A percentile compares a stretch with the other conserved stretches of the same genome.
Evolutionary conservation across 495 filamentous ascomycete genomes (phyloP).

Genomic region (Tuber calosporum): DNA sequence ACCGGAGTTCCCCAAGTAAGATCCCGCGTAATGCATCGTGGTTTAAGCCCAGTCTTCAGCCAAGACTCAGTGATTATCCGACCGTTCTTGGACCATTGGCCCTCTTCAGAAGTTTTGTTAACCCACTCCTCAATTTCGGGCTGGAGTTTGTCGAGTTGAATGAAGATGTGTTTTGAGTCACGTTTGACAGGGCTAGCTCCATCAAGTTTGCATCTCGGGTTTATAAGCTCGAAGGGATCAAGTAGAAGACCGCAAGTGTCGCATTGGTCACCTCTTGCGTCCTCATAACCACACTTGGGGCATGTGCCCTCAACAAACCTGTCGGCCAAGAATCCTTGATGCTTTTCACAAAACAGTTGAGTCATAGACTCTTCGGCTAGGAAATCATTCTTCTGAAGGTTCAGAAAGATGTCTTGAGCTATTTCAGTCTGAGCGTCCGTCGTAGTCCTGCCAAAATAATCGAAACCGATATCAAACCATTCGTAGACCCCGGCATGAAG

Average conservation of each 20-base stretch:
- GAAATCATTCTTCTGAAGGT: conserved; percentile 71
- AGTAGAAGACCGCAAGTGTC: conserved; percentile 77
- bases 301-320: conserved; percentile 90
- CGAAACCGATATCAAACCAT: conserved; percentile 81
- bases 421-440: conserved; percentile 77
- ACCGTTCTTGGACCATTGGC: conserved; percentile 72
- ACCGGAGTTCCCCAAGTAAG: conserved; percentile 80
- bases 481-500: conserved; percentile 80
- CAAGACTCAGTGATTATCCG: conserved; percentile 64
- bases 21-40: conserved; percentile 84
- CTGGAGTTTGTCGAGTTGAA: conserved; percentile 73
- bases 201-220: conserved; percentile 73
- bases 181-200: conserved; percentile 65
- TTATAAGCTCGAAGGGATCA: conserved; percentile 59
- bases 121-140: conserved; percentile 66
- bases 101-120: conserved; percentile 52
- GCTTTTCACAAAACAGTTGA: conserved; percentile 81
- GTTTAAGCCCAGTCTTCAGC: conserved; percentile 73
- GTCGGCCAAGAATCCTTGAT: conserved; percentile 81
- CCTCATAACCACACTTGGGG: conserved; percentile 63
- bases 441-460: conserved; percentile 76
- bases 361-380: conserved; percentile 66
- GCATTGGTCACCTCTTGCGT: conserved; percentile 80
- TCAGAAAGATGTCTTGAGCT: conserved; percentile 74
- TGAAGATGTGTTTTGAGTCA: conserved; percentile 66